These are phyloP conservation scores for Euphorbia lathyris DNA, from an alignment of 345 rosid species.

Conservation along the genomic window DNA sequence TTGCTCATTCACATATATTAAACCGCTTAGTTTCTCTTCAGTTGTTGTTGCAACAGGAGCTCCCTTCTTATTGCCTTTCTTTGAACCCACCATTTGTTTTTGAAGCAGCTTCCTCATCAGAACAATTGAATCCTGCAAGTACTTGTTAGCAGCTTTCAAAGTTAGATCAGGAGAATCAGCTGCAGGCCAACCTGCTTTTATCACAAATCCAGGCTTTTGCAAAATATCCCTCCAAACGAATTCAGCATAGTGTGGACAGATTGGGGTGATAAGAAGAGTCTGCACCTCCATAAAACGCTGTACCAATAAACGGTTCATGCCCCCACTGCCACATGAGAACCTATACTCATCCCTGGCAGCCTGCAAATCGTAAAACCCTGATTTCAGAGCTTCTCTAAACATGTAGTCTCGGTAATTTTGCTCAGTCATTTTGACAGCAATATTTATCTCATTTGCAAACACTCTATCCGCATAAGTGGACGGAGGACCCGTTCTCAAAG, in stretches of 20 bases:
- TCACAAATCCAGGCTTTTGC: conserved; percentile 71
- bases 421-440: conserved; percentile 74
- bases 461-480: conserved; percentile 81
- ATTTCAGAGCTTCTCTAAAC: conserved; percentile 92
- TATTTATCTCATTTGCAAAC: conserved; percentile 82
- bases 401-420: conserved; percentile 57
- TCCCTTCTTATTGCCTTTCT: conserved; percentile 67
- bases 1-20: conserved; percentile 74
- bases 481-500: conserved; percentile 65
- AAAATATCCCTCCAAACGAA: conserved; percentile 84
- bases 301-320: conserved; percentile 68
- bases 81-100: conserved; percentile 63
- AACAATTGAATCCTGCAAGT: conserved; percentile 81
- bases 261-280: conserved; percentile 79
- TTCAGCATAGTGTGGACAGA: conserved; percentile 92
- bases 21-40: conserved; percentile 49
- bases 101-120: conserved; percentile 76
- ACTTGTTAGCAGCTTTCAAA: conserved; percentile 80
- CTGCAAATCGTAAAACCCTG: conserved; percentile 89
- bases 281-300: conserved; percentile 86
- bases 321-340: conserved; percentile 69
- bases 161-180: conserved; percentile 65
- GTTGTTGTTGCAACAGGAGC: conserved; percentile 44
- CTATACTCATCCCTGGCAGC: conserved; percentile 93
- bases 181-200: conserved; percentile 93